Evolutionary conservation across 129 eudicot species (phyloP), one percentile per base, ranked within the genome.

Genomic region (Kitagawia praeruptora): DNA sequence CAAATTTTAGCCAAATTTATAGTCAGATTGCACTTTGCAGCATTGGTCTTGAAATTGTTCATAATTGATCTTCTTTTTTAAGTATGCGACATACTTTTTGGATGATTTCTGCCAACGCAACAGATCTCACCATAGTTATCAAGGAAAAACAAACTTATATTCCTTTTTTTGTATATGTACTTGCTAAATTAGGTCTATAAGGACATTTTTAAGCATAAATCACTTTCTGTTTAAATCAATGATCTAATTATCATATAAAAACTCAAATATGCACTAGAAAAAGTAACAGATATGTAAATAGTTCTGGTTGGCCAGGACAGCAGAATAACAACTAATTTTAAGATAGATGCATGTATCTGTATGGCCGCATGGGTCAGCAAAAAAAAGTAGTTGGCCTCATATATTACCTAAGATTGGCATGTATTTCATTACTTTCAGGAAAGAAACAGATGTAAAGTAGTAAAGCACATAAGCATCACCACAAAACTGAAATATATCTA

Each of bases 401-500:
- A 45, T 21, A 8, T 39, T 25, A 21, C 81, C 67, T 27, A 64
- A 44, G 74, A 45, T 61, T 38, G 80, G 7, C 80, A 38, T 31
- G 27, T 42, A 71, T 25, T 78, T 78, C 46, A 15, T 19, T 42
- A 31, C 42, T 42, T 48, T 15, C 49, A 64, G 31, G 44, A 64
- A 74, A 31, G 9, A 70, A 39, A 34, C 75, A 70, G 45, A 39
- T 70, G 42, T 70, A 37, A 74, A 74, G 61, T 74, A 45, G 45
- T 27, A 39, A 74, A 64, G 58, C 54, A 25, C 63, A 45, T 27
- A 46, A 27, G n/a, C 74, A 42, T 64, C 75, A 78, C 23, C 53
- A 41, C n/a, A n/a, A 78, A 47, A 66, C 81, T 64, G 37, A 61
- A 77, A 76, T 12, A 37, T 49, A 19, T 76, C 70, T 61, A 27